Evolutionary conservation across 805 yeast species (phyloP), one percentile per base, ranked within the genome.

Genomic region (Grigorovia yakushimaensis): DNA sequence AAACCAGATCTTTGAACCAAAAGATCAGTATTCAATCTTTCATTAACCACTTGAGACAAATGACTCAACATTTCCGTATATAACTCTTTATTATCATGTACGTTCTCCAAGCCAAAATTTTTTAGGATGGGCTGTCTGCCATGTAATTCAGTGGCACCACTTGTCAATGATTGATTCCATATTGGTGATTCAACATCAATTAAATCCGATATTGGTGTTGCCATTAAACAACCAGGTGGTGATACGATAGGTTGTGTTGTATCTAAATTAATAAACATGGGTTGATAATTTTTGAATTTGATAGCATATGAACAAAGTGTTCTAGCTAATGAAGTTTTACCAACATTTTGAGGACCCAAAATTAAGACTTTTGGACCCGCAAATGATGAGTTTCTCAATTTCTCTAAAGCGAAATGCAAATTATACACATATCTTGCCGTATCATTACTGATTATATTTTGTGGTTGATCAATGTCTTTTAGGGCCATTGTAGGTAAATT

Each of bases 41-140:
- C 59, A 10, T 50, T 47, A 0, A 74, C 74, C 1, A 76, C 77
- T 4, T 70, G 61, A 0, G 81, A 78, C 17, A 83, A 65, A 49
- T 74, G 71, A 1, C 76, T 60, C 1, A 79, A 53, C 39, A 71
- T 70, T 44, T 71, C 66, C 51, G 74, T 72, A 66, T 77, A 88
- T 45, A 74, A 47, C 4, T 49, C 50, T 38, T 48, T 60, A 61
- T 88, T 88, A 11, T 78, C 81, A 1, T 65, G 54, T 11, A 78
- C 71, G 36, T 70, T 65, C 43, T 81, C 85, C 46, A 81, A 73
- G 0, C 98, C 98, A 64, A 72, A 88, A 57, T 76, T 81, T 57
- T 84, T 82, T 8, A 84, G 91, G n/a, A 84, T 62, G 0, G 98
- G 97, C 63, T 87, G 94, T 61, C 87, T 86, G n/a, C 86, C 85